phyloP scores from a whole-genome alignment of 768 basidiomycete species.

The Phaeotremella skinneri region DNA sequence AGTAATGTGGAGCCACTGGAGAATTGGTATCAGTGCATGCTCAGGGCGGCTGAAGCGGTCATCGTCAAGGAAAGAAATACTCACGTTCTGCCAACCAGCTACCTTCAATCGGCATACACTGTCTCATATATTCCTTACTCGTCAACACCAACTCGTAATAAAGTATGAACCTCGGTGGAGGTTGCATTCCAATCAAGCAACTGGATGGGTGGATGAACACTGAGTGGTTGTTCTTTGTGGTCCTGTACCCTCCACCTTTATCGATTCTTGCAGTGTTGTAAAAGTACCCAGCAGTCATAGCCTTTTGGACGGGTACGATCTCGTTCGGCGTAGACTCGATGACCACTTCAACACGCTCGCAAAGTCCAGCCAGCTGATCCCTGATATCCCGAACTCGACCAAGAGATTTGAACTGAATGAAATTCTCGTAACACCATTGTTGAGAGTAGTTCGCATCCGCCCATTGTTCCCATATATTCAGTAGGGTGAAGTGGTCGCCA shows the following conservation, averaged over 20 bases:
- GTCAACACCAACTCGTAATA: slow-evolving; percentile 99
- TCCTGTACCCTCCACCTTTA: slow-evolving; percentile 94
- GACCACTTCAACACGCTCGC: slow-evolving; percentile 94
- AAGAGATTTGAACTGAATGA: slow-evolving; percentile 89
- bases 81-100: slow-evolving; percentile 85
- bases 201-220: slow-evolving; percentile 97
- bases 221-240: slow-evolving; percentile 91
- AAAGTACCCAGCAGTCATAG: slow-evolving; percentile 91
- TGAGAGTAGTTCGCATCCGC: slow-evolving; percentile 95
- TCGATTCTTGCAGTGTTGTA: slow-evolving; percentile 92
- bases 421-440: slow-evolving; percentile 60
- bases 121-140: slow-evolving; percentile 92
- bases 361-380: slow-evolving; percentile 82
- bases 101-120: slow-evolving; percentile 98
- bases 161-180: slow-evolving; percentile 80
- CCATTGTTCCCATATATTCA: slow-evolving; percentile 99
- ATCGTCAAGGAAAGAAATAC: slow-evolving; percentile 35
- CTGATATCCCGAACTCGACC: slow-evolving; percentile 93
- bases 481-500: slow-evolving; percentile 94
- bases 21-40: slow-evolving; percentile 19
- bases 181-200: slow-evolving; percentile 90
- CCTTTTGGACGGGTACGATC: slow-evolving; percentile 89
- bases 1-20: slow-evolving; percentile 91
- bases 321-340: slow-evolving; percentile 87
- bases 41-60: neutral